Conservation (phyloP, 2,329 filamentous ascomycete genomes). For the Madurella mycetomatis region DNA sequence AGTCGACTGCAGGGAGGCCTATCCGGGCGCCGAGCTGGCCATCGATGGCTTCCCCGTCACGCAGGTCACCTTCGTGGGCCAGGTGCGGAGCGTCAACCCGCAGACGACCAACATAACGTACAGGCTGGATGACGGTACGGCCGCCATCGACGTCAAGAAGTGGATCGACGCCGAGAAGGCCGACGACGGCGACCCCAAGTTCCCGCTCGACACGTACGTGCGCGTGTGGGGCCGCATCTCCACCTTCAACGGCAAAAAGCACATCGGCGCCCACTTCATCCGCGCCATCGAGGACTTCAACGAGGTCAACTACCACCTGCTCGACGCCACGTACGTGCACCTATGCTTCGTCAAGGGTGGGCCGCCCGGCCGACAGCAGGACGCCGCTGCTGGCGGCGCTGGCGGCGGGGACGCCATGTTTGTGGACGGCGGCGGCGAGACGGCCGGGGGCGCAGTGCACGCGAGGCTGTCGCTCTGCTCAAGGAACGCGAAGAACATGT, state of each 20-base stretch:
- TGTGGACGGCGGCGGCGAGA: constrained; percentile 41
- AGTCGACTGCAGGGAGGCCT: constrained; percentile 72
- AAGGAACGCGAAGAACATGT: constrained; percentile 63
- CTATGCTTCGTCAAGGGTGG: constrained; percentile 74
- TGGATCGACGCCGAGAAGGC: constrained; percentile 67
- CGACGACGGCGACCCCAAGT: constrained; percentile 43
- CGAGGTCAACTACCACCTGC: constrained; percentile 86
- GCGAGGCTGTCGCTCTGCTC: constrained; percentile 47
- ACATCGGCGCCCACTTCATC: constrained; percentile 76
- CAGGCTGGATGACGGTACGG: constrained; percentile 92
- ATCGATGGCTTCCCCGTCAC: constrained; percentile 74
- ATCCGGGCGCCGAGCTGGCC: constrained; percentile 69
- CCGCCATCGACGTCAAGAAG: constrained; percentile 83
- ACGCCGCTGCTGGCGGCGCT: constrained; percentile 34
- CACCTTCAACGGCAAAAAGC: constrained; percentile 75
- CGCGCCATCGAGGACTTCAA: constrained; percentile 79
- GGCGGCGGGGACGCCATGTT: constrained; percentile 51
- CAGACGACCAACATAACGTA: constrained; percentile 90
- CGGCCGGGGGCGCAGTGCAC: constrained; percentile 34
- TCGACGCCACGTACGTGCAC: constrained; percentile 87
- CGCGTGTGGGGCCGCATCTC: constrained; percentile 83
- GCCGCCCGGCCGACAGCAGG: constrained; percentile 34
- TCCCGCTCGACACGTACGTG: constrained; percentile 63
- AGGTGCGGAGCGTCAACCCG: constrained; percentile 80
- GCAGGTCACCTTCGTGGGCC: constrained; percentile 80